A percentile compares a stretch with the other conserved stretches of the same genome.
Conservation (phyloP, 306 rosid species). For the Ochetophila trinervis region DNA sequence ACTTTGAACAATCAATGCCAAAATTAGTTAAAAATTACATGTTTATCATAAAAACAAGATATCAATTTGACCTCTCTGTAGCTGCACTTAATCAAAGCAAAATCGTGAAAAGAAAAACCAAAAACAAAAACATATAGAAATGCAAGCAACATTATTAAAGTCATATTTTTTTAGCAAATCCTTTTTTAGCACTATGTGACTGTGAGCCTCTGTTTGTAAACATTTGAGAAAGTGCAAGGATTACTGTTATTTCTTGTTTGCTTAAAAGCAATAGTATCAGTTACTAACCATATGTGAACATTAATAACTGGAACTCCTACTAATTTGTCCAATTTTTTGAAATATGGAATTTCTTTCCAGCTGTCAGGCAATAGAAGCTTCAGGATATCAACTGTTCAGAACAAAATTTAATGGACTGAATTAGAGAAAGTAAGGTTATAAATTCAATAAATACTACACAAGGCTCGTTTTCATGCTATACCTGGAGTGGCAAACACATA, state of each 20-base stretch:
- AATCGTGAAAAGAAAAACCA: not conserved
- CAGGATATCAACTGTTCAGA: constrained; percentile 74
- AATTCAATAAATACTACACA: constrained; percentile 1
- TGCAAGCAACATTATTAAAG: not conserved
- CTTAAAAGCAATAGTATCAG: constrained; percentile 8
- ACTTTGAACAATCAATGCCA: not conserved
- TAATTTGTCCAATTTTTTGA: constrained; percentile 83
- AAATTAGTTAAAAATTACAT: not conserved
- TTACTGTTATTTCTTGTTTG: not conserved
- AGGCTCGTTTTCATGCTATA: not conserved
- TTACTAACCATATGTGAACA: constrained; percentile 87
- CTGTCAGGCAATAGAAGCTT: constrained; percentile 80
- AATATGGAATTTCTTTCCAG: constrained; percentile 91
- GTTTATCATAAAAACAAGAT: too few relatives aligned
- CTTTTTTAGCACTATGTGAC: too few relatives aligned
- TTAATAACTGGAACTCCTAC: constrained; percentile 97
- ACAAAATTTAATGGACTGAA: constrained; percentile 12
- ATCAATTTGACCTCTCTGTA: too few relatives aligned
- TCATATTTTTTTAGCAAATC: too few relatives aligned
- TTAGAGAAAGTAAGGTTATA: constrained; percentile 23
- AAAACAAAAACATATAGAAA: too few relatives aligned
- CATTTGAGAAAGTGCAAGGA: not conserved
- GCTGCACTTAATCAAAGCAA: not conserved
- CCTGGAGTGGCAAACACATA: constrained; percentile 93
- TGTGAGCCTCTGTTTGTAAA: too few relatives aligned